Evolutionary conservation across 345 rosid species (phyloP).

Genomic region (Psidium guajava): DNA sequence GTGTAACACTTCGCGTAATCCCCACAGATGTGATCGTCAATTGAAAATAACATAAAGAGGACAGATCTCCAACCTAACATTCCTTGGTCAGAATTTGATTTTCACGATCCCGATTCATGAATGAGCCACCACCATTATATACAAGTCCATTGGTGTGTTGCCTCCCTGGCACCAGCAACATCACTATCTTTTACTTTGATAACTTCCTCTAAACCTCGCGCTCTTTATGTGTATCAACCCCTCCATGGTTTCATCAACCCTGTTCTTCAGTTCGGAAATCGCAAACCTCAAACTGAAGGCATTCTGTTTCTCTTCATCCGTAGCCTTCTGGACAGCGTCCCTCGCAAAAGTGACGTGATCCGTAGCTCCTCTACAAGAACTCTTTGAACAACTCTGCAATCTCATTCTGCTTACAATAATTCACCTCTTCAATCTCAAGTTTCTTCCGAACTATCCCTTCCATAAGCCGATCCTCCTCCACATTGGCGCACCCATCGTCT

Average conservation of each 20-base stretch:
- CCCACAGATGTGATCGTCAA: no score
- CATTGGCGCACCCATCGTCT: conserved; percentile 1
- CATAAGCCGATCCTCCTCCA: conserved; percentile 18
- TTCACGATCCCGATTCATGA: accelerated
- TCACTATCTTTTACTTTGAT: background rate
- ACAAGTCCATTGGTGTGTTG: background rate
- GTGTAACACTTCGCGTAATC: no score
- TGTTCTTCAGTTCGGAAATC: no score
- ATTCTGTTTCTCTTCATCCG: no score
- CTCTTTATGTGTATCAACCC: background rate
- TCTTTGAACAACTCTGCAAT: conserved; percentile 14
- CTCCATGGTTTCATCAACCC: background rate
- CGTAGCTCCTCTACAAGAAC: no score
- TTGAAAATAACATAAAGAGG: no score
- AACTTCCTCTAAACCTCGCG: background rate
- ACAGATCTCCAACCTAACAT: no score
- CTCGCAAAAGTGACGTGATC: no score
- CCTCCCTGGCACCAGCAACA: background rate
- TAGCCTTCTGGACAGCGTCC: no score
- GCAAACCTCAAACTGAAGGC: no score
- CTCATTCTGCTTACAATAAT: conserved; percentile 23
- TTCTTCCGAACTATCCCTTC: conserved; percentile 29
- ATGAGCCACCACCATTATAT: background rate
- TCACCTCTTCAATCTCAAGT: conserved; percentile 27
- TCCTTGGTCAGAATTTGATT: background rate